Evolutionary conservation across 768 basidiomycete genomes (phyloP).

Genomic region (Termitomyces sp.): DNA sequence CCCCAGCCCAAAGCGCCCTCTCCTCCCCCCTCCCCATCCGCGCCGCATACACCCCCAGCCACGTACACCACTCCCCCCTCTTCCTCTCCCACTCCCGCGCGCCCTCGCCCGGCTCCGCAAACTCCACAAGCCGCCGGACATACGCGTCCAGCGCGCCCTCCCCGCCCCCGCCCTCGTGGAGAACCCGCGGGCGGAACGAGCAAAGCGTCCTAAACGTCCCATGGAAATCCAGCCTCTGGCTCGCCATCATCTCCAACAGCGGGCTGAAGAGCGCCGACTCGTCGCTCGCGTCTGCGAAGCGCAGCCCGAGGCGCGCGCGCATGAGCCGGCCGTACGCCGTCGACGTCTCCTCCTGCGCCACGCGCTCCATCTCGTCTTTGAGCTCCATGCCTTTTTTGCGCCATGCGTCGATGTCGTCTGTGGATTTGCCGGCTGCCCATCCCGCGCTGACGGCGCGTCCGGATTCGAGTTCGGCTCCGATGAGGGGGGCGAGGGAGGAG

Average conservation of each 20-base stretch:
- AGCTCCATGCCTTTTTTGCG: not conserved
- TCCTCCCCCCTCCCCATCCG: constrained; percentile 53
- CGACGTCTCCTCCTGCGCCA: constrained; percentile 23
- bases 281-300: constrained; percentile 52
- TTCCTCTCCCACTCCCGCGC: constrained; percentile 36
- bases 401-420: not conserved
- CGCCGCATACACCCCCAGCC: constrained; percentile 61
- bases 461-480: constrained; percentile 75
- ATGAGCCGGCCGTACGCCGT: constrained; percentile 66
- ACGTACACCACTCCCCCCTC: constrained; percentile 50
- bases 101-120: constrained; percentile 37
- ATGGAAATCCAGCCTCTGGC: constrained; percentile 83
- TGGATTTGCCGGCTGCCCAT: constrained; percentile 47
- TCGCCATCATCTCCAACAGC: constrained; percentile 71
- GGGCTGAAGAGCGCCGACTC: constrained; percentile 58
- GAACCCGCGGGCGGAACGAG: constrained; percentile 43
- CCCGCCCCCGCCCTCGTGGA: not conserved
- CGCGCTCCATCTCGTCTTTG: not conserved
- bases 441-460: constrained; percentile 49
- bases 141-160: constrained; percentile 34
- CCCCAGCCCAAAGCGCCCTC: constrained; percentile 34
- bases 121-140: constrained; percentile 37
- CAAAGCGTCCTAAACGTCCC: constrained; percentile 74
- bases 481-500: constrained; percentile 76
- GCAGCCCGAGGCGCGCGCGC: constrained; percentile 80